phyloP scores from a whole-genome alignment of 169 alveolate genomes.

The Eimeria necatrix region DNA sequence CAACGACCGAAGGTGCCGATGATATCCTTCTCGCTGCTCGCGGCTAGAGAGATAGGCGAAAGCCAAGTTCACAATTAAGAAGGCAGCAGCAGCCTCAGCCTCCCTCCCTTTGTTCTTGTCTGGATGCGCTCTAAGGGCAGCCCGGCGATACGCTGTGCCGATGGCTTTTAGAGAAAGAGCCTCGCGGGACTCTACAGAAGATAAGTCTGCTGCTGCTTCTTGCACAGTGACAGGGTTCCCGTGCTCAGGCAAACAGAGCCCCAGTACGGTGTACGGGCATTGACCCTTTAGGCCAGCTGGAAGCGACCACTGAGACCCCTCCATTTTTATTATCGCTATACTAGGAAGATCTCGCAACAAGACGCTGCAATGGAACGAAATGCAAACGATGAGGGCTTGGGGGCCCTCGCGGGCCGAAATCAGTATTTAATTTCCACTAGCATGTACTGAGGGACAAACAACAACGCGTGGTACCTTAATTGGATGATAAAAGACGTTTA shows the following conservation, averaged over 20 bases:
- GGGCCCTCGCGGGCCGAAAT: too few relatives aligned
- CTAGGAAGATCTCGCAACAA: too few relatives aligned
- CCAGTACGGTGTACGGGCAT: conserved; percentile 62
- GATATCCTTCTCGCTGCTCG: conserved; percentile 51
- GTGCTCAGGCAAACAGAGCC: neutral
- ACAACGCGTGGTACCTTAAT: too few relatives aligned
- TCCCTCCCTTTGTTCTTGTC: conserved; percentile 78
- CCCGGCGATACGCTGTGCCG: conserved; percentile 54
- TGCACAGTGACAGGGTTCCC: conserved; percentile 21
- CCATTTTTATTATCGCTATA: neutral
- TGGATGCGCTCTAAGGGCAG: conserved; percentile 78
- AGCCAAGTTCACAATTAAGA: conserved; percentile 67
- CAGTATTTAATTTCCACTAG: too few relatives aligned
- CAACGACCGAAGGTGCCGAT: conserved; percentile 33
- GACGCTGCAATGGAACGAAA: too few relatives aligned
- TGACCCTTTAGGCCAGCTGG: conserved; percentile 59
- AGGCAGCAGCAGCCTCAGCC: conserved; percentile 62
- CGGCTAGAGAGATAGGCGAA: conserved; percentile 49
- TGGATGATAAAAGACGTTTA: too few relatives aligned
- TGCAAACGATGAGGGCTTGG: too few relatives aligned
- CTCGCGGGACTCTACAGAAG: conserved; percentile 14
- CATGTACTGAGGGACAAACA: too few relatives aligned
- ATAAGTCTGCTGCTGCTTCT: conserved; percentile 44
- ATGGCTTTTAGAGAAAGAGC: conserved; percentile 42
- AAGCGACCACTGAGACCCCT: neutral